A percentile compares a stretch with the other conserved stretches of the same genome.
Evolutionary conservation across 2,329 filamentous ascomycete species (phyloP).

Genomic region (Exophiala sp.): DNA sequence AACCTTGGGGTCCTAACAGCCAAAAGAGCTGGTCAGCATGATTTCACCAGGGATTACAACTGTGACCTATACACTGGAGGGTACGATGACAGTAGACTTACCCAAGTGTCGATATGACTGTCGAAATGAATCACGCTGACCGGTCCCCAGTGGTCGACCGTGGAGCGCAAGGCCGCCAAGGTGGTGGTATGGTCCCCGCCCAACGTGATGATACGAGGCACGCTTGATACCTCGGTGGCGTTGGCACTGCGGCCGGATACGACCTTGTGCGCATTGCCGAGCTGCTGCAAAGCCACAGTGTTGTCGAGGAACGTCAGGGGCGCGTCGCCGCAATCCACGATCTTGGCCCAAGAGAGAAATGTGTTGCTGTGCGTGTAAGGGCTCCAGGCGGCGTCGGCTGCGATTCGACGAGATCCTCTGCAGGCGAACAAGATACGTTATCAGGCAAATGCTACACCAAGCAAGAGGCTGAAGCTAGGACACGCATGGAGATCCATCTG

Average conservation of each 20-base stretch:
- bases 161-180: slow-evolving; percentile 47
- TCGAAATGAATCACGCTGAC: slow-evolving; percentile 56
- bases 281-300: slow-evolving; percentile 49
- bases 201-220: slow-evolving; percentile 49
- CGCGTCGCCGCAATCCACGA: slow-evolving; percentile 52
- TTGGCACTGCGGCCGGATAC: slow-evolving; percentile 44
- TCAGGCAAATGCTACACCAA: neutral
- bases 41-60: neutral
- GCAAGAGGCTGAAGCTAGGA: too few species aligned
- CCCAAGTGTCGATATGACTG: slow-evolving; percentile 51
- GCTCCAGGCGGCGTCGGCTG: slow-evolving; percentile 38
- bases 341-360: slow-evolving; percentile 45
- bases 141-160: slow-evolving; percentile 45
- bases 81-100: too few species aligned
- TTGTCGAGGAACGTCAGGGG: slow-evolving; percentile 50
- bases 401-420: slow-evolving; percentile 46
- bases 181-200: slow-evolving; percentile 55
- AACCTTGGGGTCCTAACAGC: slow-evolving; percentile 45
- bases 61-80: too few species aligned
- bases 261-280: slow-evolving; percentile 47
- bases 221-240: slow-evolving; percentile 35
- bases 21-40: neutral
- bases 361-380: slow-evolving; percentile 47
- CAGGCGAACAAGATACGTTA: neutral
- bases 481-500: too few species aligned